Conservation (phyloP, 1,139 yeast genomes). For the Geotrichum citri-aurantii region DNA sequence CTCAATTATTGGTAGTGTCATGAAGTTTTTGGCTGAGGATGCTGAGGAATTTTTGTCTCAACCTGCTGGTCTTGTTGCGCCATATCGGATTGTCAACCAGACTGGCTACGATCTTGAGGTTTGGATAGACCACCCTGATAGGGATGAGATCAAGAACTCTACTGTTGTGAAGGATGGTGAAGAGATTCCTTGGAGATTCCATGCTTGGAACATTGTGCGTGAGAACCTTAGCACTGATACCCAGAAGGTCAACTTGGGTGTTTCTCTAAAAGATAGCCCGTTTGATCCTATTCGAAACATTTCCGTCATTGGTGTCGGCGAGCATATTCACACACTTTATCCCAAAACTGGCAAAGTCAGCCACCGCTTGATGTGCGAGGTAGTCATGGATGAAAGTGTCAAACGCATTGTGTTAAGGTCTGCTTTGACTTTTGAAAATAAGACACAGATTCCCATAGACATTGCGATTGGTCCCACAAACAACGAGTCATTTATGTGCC, state of each 20-base stretch:
- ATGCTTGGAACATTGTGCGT: conserved; percentile 85
- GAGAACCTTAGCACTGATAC: conserved; percentile 69
- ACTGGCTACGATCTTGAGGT: conserved; percentile 76
- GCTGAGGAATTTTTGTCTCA: conserved; percentile 47
- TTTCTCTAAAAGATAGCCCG: conserved; percentile 50
- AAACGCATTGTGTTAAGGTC: conserved; percentile 74
- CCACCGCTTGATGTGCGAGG: conserved; percentile 67
- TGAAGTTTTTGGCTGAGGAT: conserved; percentile 70
- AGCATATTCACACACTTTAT: conserved; percentile 58
- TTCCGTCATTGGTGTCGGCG: conserved; percentile 79
- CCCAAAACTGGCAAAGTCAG: conserved; percentile 65
- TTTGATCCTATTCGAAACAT: conserved; percentile 52
- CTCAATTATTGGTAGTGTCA: conserved; percentile 33
- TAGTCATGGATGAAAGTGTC: conserved; percentile 64
- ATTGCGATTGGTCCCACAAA: conserved; percentile 31
- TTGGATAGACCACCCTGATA: conserved; percentile 54
- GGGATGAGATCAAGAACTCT: conserved; percentile 19
- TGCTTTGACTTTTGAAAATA: conserved; percentile 63
- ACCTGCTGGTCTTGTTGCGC: conserved; percentile 60
- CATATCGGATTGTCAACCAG: conserved; percentile 74
- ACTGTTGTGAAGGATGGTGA: conserved; percentile 46
- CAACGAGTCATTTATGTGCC: conserved; percentile 19
- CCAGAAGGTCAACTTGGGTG: conserved; percentile 54
- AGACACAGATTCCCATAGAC: conserved; percentile 56
- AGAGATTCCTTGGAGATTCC: conserved; percentile 80